Base-by-base conservation (phyloP, 768 basidiomycete genomes). In the Rhizopogon rudus region DNA sequence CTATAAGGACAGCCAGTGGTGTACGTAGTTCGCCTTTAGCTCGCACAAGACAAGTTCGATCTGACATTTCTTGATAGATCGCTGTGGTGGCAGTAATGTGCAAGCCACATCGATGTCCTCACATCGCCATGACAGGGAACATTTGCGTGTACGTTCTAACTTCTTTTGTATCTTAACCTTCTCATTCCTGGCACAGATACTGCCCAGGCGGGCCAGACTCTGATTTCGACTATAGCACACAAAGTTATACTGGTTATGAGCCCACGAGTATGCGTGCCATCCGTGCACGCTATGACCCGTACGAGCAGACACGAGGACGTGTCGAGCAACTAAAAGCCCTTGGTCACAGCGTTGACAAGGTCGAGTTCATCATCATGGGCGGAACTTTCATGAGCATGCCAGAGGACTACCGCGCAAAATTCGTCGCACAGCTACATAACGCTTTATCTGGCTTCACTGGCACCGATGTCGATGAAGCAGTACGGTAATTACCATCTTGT, bases 71-170 rank as follows among this genome's bases (percentile, higher is more conserved):
- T n/a, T 56, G n/a, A 10, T 57, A 96, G 93, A 95, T 98, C 56
- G 97, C 96, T 14, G 96, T 98, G 22, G 97, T 99, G 13, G 97
- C 97, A 8, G 96, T 99, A n/a, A 99, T 99, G 97, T 96, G 94
- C 77, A 99, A 98, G 67, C 97, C 97, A 1, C 97, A 99, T 77
- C 83, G 97, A 52, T 99, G 97, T 77, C 97, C 97, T 4, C 97
- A 99, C 74, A 98, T 99, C 54, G 97, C 97, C 7, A 97, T 99
- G 93, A 99, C 97, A 0, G 97, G 97, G 29, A 99, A 99, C 65
- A 98, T 99, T 54, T 99, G 97, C 73, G 97, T 99, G 87, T 96
- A 71, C 60, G 88, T 75, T 7, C 40, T 1, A 40, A 22, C 41
- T 40, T 16, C 13, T 35, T 1, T 28, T 12, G 4, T 46, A 42